Evolutionary conservation across 1,284 basidiomycete species (phyloP), one percentile per base, ranked within the genome.

Genomic region (Cutaneotrichosporon arboriforme): DNA sequence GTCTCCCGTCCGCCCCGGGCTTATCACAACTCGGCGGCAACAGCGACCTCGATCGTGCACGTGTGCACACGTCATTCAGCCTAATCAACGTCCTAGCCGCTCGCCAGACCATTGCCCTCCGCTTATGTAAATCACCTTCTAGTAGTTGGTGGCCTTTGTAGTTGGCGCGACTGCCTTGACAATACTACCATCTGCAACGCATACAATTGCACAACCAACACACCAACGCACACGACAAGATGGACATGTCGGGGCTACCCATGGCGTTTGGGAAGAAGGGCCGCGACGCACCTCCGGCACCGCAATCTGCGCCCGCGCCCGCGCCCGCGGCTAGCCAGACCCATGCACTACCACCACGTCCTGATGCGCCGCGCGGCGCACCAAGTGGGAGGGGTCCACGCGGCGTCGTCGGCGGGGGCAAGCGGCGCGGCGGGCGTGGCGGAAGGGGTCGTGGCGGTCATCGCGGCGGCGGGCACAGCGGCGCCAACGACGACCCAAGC

Each of bases 191-290:
- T n/a, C n/a, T n/a, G n/a, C n/a, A n/a, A n/a, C n/a, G n/a, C n/a
- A n/a, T n/a, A n/a, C n/a, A n/a, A n/a, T n/a, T n/a, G n/a, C n/a
- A n/a, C n/a, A n/a, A n/a, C n/a, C n/a, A n/a, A n/a, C n/a, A 10
- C 26, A 12, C 18, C 8, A n/a, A 18, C 12, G 20, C 33, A 35
- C 33, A 9, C 37, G 7, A 18, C 43, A 36, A 61, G 13, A 68
- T 70, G 68, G 65, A 68, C 49, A 54, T 53, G 3, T 46, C 60
- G 31, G 66, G 67, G 21, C 58, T 70, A 15, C 69, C 69, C 2
- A 52, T 62, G 17, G 40, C 62, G 12, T 70, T 70, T 38, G 69
- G 69, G 14, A 70, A 70, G 42, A 55, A 59, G 46, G 18, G 40
- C 49, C 18, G n/a, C 26, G 18, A 20, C 41, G n/a, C 34, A 34